These are phyloP conservation scores for Echeveria elegans DNA, from an alignment of 164 flowering plant genomes.

Conservation along the genomic window DNA sequence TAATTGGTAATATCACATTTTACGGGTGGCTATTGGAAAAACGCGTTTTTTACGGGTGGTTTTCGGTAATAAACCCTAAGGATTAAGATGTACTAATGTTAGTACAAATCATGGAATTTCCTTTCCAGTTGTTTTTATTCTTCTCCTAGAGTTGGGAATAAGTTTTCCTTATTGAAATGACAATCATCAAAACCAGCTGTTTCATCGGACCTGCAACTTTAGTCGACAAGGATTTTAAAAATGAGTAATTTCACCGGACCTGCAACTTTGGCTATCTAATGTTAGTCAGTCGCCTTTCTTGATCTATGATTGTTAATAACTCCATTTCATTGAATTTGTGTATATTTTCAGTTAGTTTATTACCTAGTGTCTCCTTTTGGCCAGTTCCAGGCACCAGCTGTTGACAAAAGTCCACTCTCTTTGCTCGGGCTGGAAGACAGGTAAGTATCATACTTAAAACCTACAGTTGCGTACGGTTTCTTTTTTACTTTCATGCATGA, in stretches of 20 bases:
- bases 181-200: too few species aligned
- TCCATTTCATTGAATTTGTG: not conserved
- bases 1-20: too few species aligned
- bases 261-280: constrained; percentile 95
- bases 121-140: too few species aligned
- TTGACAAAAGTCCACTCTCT: constrained; percentile 48
- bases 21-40: too few species aligned
- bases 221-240: constrained; percentile 84
- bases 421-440: constrained; percentile 97
- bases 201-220: too few species aligned
- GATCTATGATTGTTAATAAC: not conserved
- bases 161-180: too few species aligned
- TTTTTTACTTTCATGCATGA: not conserved
- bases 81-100: too few species aligned
- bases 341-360: not conserved
- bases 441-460: constrained; percentile 18
- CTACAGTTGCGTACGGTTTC: not conserved
- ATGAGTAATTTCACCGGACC: constrained; percentile 88
- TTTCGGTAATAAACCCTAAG: too few species aligned
- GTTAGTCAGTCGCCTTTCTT: constrained; percentile 35
- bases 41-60: too few species aligned
- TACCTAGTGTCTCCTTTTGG: not conserved
- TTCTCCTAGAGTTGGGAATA: too few species aligned
- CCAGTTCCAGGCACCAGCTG: constrained; percentile 50
- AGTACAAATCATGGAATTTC: too few species aligned